Conservation (phyloP, 2,329 filamentous ascomycete species). For the Apiospora aurea region DNA sequence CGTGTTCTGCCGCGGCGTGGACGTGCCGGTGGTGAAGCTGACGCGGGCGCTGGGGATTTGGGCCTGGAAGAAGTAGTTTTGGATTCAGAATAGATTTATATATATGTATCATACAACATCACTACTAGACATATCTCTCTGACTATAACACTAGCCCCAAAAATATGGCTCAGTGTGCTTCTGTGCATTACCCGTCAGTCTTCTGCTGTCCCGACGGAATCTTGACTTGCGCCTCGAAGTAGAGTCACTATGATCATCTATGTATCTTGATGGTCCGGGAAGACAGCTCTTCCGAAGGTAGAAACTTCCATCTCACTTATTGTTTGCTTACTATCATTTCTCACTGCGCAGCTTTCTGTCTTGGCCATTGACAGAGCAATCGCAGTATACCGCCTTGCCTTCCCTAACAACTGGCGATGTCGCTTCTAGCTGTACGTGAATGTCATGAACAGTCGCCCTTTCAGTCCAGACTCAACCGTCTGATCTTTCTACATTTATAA, state of each 20-base stretch:
- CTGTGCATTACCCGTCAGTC: neutral
- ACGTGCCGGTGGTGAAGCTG: slow-evolving; percentile 62
- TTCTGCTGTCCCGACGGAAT: neutral
- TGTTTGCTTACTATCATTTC: neutral
- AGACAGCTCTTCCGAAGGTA: neutral
- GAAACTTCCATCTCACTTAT: neutral
- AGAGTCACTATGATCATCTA: neutral
- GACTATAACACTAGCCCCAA: too few relatives aligned
- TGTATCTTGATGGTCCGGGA: neutral
- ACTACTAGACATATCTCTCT: neutral
- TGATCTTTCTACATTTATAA: neutral
- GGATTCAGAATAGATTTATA: too few relatives aligned
- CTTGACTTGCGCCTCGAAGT: neutral
- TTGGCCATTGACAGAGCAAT: neutral
- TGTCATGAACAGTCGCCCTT: neutral
- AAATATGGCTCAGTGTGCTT: too few relatives aligned
- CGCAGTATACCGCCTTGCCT: neutral
- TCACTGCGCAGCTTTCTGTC: neutral
- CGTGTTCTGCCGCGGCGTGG: slow-evolving; percentile 62
- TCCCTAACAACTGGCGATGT: too few relatives aligned
- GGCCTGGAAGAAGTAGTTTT: neutral
- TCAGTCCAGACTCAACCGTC: neutral
- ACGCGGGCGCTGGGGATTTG: slow-evolving; percentile 60
- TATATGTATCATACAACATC: too few relatives aligned
- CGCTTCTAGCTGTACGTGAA: too few relatives aligned